phyloP scores from a whole-genome alignment of 1,284 basidiomycete genomes.

The Neolentinus lepideus region DNA sequence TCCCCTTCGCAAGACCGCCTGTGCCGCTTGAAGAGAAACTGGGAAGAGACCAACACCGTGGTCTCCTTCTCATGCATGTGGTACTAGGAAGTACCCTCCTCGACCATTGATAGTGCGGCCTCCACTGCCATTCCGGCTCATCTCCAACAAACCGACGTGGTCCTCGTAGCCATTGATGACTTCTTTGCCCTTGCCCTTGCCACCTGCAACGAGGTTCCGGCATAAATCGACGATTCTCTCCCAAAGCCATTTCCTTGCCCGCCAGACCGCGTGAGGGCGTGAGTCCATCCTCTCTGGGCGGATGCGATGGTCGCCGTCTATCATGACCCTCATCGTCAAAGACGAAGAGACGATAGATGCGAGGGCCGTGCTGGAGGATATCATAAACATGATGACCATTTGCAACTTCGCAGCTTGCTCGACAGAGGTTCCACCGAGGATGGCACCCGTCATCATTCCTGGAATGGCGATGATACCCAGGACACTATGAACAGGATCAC shows the following conservation, averaged over 20 bases:
- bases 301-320: constrained; percentile 66
- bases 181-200: not conserved
- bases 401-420: constrained; percentile 80
- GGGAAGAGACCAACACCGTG: too few relatives aligned
- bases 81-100: not conserved
- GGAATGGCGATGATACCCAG: constrained; percentile 76
- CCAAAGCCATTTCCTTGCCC: constrained; percentile 18
- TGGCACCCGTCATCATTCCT: constrained; percentile 86
- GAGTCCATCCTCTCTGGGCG: constrained; percentile 61
- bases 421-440: constrained; percentile 78
- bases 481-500: too few relatives aligned
- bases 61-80: not conserved
- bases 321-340: constrained; percentile 49
- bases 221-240: not conserved
- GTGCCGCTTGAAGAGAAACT: too few relatives aligned
- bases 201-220: not conserved
- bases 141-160: not conserved
- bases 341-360: constrained; percentile 58
- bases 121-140: not conserved
- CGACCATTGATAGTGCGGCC: not conserved
- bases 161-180: not conserved
- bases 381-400: constrained; percentile 92
- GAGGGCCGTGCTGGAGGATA: constrained; percentile 68
- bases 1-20: too few relatives aligned
- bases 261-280: constrained; percentile 41